Evolutionary conservation across 208 protist genomes (phyloP).

Genomic region (Kentomonas sorsogonicus): DNA sequence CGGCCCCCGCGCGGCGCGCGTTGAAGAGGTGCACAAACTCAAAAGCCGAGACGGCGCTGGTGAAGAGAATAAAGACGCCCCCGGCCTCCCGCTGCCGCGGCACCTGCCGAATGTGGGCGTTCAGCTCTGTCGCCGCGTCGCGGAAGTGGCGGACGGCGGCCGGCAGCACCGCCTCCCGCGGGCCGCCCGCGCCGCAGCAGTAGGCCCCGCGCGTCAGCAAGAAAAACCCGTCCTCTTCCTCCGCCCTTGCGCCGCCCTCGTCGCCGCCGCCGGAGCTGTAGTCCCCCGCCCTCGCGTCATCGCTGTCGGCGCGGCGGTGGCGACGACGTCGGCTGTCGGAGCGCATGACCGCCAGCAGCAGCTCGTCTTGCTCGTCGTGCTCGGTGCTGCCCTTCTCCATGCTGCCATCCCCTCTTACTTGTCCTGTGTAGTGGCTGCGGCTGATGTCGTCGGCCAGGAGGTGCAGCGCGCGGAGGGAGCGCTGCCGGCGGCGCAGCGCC

Average conservation of each 20-base stretch:
- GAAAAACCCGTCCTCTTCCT: constrained; percentile 10
- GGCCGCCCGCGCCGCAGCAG: constrained; percentile 40
- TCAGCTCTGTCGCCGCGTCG: constrained; percentile 26
- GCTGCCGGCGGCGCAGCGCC: constrained; percentile 27
- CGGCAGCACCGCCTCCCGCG: constrained; percentile 40
- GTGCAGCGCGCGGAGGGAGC: no score
- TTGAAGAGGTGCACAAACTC: constrained; percentile 74
- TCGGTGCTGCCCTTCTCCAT: no score
- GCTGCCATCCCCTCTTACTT: no score
- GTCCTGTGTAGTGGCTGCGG: no score
- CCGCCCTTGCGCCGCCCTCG: neutral
- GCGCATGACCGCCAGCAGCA: no score
- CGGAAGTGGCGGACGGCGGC: constrained; percentile 43
- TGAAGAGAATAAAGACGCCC: constrained; percentile 70
- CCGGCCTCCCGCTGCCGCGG: constrained; percentile 27
- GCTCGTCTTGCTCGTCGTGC: no score
- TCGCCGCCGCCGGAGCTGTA: no score
- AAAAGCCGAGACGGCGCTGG: constrained; percentile 47
- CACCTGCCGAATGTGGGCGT: constrained; percentile 38
- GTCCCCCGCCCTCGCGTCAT: no score
- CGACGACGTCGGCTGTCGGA: no score
- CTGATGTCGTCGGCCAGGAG: no score
- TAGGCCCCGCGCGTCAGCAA: constrained; percentile 23
- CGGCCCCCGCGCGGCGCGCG: constrained; percentile 26
- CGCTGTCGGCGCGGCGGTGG: no score